Evolutionary conservation across 768 basidiomycete genomes (phyloP).

Genomic region (Amylocystis lapponica): DNA sequence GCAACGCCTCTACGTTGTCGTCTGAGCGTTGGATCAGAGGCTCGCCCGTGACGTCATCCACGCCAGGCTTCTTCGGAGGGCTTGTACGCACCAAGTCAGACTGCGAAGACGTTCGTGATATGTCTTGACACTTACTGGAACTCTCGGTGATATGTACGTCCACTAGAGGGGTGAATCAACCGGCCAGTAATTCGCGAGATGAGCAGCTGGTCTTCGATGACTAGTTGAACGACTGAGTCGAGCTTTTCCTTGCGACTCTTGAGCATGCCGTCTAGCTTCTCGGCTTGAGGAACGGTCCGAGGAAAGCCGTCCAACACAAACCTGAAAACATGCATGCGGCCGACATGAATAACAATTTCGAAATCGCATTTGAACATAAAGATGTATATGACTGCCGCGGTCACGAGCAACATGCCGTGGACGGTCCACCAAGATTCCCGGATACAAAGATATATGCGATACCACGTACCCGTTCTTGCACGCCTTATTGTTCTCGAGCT

Average conservation of each 20-base stretch:
- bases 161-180: conserved; percentile 83
- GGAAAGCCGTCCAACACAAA: conserved; percentile 99
- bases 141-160: conserved; percentile 91
- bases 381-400: not conserved
- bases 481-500: conserved; percentile 85
- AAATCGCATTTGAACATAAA: not conserved
- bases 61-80: conserved; percentile 94
- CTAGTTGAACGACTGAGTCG: conserved; percentile 86
- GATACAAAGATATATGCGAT: not conserved
- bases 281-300: conserved; percentile 91
- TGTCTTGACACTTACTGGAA: conserved; percentile 64
- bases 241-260: conserved; percentile 76
- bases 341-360: conserved; percentile 1
- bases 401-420: not conserved
- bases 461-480: conserved; percentile 91
- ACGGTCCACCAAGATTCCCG: not conserved
- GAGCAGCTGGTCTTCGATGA: conserved; percentile 90
- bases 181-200: conserved; percentile 98
- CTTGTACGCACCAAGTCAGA: conserved; percentile 33
- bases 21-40: conserved; percentile 95
- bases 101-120: conserved; percentile 1
- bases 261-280: conserved; percentile 95
- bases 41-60: conserved; percentile 93
- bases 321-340: conserved; percentile 36
- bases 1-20: conserved; percentile 93